phyloP scores from a whole-genome alignment of 2,329 filamentous ascomycete species.

The Diaporthe citriasiana region DNA sequence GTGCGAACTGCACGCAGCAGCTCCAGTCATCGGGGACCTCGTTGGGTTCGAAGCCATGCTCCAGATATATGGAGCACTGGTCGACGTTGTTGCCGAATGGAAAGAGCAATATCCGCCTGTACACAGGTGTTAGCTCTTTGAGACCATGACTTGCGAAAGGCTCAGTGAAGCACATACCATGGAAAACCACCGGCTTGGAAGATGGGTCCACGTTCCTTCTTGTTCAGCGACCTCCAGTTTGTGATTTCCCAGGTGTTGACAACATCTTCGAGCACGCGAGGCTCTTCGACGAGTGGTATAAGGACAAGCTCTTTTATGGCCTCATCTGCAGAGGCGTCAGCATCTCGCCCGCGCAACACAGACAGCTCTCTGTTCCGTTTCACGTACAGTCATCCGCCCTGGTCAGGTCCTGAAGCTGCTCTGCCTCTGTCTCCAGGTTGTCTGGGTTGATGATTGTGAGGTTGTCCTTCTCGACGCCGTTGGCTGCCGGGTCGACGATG shows the following conservation, averaged over 20 bases:
- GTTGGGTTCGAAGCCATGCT: constrained; percentile 86
- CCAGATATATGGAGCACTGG: constrained; percentile 93
- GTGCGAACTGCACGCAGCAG: constrained; percentile 93
- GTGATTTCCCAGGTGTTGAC: constrained; percentile 89
- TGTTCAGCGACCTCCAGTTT: constrained; percentile 81
- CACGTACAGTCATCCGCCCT: constrained; percentile 68
- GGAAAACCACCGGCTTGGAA: constrained; percentile 90
- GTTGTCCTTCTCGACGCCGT: constrained; percentile 64
- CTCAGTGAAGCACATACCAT: constrained; percentile 71
- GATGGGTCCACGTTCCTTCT: constrained; percentile 88
- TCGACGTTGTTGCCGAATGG: constrained; percentile 96
- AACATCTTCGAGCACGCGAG: constrained; percentile 82
- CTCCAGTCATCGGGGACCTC: constrained; percentile 93
- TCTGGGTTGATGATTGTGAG: constrained; percentile 70
- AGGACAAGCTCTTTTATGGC: constrained; percentile 88
- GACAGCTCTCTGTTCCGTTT: neutral
- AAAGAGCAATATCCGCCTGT: constrained; percentile 93
- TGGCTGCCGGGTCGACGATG: constrained; percentile 59
- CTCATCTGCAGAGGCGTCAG: constrained; percentile 70
- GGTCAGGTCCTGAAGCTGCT: constrained; percentile 62
- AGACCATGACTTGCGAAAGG: neutral
- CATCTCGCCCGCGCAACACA: constrained; percentile 24
- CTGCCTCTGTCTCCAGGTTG: constrained; percentile 62
- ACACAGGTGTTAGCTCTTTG: constrained; percentile 44
- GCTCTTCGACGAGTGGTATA: constrained; percentile 78